Base-by-base conservation (phyloP, 2,329 filamentous ascomycete species). In the Arthrobotrys musiformis region DNA sequence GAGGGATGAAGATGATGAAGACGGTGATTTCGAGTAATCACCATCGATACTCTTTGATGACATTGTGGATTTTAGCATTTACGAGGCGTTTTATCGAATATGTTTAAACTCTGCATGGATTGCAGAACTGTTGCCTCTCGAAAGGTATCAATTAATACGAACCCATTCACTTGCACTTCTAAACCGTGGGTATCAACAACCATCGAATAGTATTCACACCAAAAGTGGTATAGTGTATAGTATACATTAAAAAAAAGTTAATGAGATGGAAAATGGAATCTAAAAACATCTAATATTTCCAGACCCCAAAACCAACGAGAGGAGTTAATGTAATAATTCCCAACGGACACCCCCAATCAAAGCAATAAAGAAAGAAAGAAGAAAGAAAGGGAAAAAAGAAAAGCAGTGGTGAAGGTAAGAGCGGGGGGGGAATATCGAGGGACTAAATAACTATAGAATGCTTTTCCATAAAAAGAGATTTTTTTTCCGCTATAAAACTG, bases 401-500 rank as follows among this genome's bases (percentile, higher is more conserved):
- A 48, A 48, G 19, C n/a, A n/a, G n/a, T n/a, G n/a, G n/a, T n/a
- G n/a, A n/a, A n/a, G n/a, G n/a, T n/a, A n/a, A n/a, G n/a, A n/a
- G n/a, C n/a, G n/a, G n/a, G n/a, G n/a, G n/a, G n/a, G n/a, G n/a
- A n/a, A n/a, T n/a, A n/a, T n/a, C n/a, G n/a, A n/a, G n/a, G n/a
- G n/a, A n/a, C 5, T 22, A 48, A 22, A 22, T 35, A 35, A 24
- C n/a, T n/a, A n/a, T 48, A 28, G 24, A 33, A 64, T 64, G 28
- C 46, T 46, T 50, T 58, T 58, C 54, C 54, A 40, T 24, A 40
- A 40, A 58, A 22, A 40, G n/a, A n/a, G n/a, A n/a, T n/a, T n/a
- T n/a, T 63, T 63, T 46, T 63, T 46, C 44, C 44, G 40, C 44
- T 63, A 58, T 37, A 58, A 30, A n/a, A 37, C 54, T 58, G 54